phyloP scores from a whole-genome alignment of 2,329 filamentous ascomycete species.

The Phialophora tarda region DNA sequence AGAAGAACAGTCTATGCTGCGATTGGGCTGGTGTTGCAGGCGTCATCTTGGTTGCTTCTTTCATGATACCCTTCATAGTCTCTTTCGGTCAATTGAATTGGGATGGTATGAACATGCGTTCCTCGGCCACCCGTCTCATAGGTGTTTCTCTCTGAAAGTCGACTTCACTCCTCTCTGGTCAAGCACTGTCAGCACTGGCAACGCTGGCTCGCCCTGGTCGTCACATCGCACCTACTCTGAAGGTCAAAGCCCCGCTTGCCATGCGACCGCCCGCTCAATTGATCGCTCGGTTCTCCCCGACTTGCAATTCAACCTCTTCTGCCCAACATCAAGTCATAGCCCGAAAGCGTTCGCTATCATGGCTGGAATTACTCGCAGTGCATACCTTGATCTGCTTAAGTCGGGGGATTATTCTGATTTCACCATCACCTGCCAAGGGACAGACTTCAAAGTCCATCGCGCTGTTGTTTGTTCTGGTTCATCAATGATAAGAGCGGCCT shows the following conservation, averaged over 20 bases:
- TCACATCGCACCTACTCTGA: not conserved
- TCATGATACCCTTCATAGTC: not conserved
- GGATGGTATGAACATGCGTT: not conserved
- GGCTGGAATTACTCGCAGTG: not conserved
- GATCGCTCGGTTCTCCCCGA: not conserved
- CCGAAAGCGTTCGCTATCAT: not conserved
- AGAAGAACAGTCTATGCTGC: not conserved
- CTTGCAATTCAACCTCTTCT: not conserved
- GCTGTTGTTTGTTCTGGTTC: not conserved
- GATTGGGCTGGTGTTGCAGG: not conserved
- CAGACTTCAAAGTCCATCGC: not conserved
- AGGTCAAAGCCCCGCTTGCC: not conserved
- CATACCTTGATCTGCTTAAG: slow-evolving; percentile 4
- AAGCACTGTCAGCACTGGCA: not conserved
- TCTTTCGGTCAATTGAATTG: not conserved
- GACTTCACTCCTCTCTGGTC: not conserved
- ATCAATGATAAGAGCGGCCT: not conserved
- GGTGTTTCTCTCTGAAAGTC: no score
- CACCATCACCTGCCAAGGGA: not conserved
- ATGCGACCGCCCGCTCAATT: not conserved
- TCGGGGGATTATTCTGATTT: not conserved
- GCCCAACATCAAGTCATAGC: not conserved
- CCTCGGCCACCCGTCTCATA: no score
- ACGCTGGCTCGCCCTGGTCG: not conserved
- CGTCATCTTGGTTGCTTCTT: not conserved